Evolutionary conservation across 2,329 filamentous ascomycete species (phyloP).

Genomic region (Monosporascus cannonballus): DNA sequence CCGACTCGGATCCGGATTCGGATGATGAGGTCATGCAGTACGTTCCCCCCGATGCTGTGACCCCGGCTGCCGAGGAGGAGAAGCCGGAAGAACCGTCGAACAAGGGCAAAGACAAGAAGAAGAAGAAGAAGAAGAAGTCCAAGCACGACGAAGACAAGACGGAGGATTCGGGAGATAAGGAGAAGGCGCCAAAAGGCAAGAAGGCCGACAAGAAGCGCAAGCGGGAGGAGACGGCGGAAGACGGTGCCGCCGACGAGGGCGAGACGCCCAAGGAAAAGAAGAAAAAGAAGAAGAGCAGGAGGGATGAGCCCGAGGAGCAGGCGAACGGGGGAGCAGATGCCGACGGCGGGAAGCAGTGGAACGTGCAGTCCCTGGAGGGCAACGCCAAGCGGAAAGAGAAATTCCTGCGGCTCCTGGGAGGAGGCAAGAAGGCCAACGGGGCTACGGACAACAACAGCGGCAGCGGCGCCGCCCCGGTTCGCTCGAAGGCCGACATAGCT

Average conservation of each 20-base stretch:
- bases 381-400: slow-evolving; percentile 46
- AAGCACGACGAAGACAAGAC: slow-evolving; percentile 9
- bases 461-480: slow-evolving; percentile 3
- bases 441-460: slow-evolving; percentile 5
- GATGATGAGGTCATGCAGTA: slow-evolving; percentile 4
- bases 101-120: slow-evolving; percentile 18
- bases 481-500: slow-evolving; percentile 19
- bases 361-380: slow-evolving; percentile 45
- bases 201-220: slow-evolving; percentile 22
- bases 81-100: slow-evolving; percentile 10
- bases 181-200: slow-evolving; percentile 13
- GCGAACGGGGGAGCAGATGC: slow-evolving; percentile 13
- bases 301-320: slow-evolving; percentile 15
- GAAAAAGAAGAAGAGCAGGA: slow-evolving; percentile 18
- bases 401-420: slow-evolving; percentile 51
- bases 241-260: slow-evolving; percentile 11
- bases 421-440: slow-evolving; percentile 37
- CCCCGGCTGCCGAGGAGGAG: slow-evolving; percentile 6
- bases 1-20: not conserved
- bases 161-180: slow-evolving; percentile 5
- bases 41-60: slow-evolving; percentile 1
- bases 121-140: slow-evolving; percentile 25
- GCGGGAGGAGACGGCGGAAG: slow-evolving; percentile 7
- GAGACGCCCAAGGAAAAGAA: slow-evolving; percentile 18
- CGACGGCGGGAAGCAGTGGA: slow-evolving; percentile 40